Evolutionary conservation across 352 stramenopile genomes (phyloP), one percentile per base, ranked within the genome.

Genomic region (Pythium brachiatum): DNA sequence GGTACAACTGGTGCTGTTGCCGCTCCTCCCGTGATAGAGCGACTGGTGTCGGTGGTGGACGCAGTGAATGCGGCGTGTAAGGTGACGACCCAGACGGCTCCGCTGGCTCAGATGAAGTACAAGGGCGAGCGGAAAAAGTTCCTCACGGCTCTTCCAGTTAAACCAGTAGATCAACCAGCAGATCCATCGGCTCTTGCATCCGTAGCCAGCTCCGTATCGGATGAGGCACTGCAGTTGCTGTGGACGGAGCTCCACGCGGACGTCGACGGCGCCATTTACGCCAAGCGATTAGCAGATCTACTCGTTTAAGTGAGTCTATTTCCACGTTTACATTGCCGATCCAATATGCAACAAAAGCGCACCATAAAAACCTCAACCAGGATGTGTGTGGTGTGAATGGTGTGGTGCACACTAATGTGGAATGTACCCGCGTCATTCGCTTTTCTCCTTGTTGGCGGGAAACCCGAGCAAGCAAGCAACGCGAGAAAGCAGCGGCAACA

Each of bases 101-200:
- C 44, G 9, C 51, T 72, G 7, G 65, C 65, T 5, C 59, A 65
- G 36, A 68, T 72, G 65, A 65, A 65, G 34, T 68, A 54, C 47
- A 34, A 43, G 2, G 20, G 1, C 16, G 65, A 72, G 46, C 65
- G 65, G 25, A 63, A 54, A 20, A 25, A 21, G n/a, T 62, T 58
- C 31, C 34, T 62, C 12, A 21, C 41, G 41, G 26, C 2, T 48
- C 41, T 48, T 6, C 3, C 41, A 15, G 39, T 16, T 13, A 21
- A 11, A 16, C 16, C 18, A 47, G 12, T 18, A 34, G 23, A 57
- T 13, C 11, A 20, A 52, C 15, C 20, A 52, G 0, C 47, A 55
- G 43, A 7, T 39, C 16, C 0, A 21, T 20, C 12, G 26, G 5
- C 38, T 15, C 39, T 5, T 53, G 31, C 1, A 13, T 46, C 21